Base-by-base conservation (phyloP, 2,329 filamentous ascomycete species). In the Blastomyces parvus region DNA sequence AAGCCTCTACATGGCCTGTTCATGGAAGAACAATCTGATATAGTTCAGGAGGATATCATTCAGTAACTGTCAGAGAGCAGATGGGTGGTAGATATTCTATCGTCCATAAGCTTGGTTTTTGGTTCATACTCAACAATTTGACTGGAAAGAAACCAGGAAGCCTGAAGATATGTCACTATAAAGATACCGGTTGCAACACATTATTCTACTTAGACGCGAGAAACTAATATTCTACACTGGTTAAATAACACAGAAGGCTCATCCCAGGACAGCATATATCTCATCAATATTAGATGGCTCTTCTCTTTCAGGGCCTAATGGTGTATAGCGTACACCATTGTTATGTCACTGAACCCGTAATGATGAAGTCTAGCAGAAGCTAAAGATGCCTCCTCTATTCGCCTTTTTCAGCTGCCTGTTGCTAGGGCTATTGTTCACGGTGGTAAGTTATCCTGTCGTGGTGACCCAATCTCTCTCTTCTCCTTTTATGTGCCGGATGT, bases 281-380 rank as follows among this genome's bases (percentile, higher is more conserved):
- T 67, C 63, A 30, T 50, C 52, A 5, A 36, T 71, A 11, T 14
- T 69, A 6, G 61, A 79, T 76, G 65, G 63, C 33, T 70, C 72
- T 61, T 64, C 57, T 33, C 48, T 67, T 52, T 17, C 38, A 7
- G 67, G 70, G 9, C 67, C 67, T 30, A 70, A 72, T 66, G 69
- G 68, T n/a, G n/a, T n/a, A 1, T 64, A 63, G 48, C 70, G 71
- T 44, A 62, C 17, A 33, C n/a, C n/a, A n/a, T n/a, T 72, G 70
- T 52, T 44, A 68, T 19, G 67, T 70, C 19, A 68, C 67, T 55
- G 42, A 27, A 6, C 67, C 68, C 2, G 67, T 64, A 55, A 64
- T 40, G 44, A 69, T 68, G 63, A 70, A 64, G n/a, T 38, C 30
- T 72, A 22, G 64, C 61, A 27, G 66, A 67, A 44, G 65, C 69